Conservation (phyloP, 108 stramenopile genomes). For the Skeletonema menzelii region DNA sequence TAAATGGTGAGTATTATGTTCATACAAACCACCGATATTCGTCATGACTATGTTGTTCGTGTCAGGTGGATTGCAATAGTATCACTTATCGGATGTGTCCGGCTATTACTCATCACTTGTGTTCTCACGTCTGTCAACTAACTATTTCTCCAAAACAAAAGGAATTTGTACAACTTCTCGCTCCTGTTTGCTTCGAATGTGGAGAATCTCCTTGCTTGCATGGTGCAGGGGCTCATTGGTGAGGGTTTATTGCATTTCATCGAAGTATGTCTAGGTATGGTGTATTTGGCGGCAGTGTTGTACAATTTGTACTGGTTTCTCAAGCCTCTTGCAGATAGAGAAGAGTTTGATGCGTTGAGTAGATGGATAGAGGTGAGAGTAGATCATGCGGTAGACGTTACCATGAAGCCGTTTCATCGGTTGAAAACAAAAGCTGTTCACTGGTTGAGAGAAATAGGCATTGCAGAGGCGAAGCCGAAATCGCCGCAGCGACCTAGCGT, state of each 20-base stretch:
- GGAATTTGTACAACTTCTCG: conserved; percentile 36
- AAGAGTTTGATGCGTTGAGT: conserved; percentile 13
- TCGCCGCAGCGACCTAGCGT: background rate
- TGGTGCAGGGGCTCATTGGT: conserved; percentile 13
- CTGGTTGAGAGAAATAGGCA: too few species aligned
- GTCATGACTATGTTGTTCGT: background rate
- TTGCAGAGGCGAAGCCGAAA: background rate
- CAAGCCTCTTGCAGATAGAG: conserved; percentile 20
- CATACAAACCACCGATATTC: background rate
- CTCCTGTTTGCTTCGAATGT: conserved; percentile 44
- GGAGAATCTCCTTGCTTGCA: conserved; percentile 26
- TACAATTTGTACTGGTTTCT: conserved; percentile 31
- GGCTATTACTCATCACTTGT: background rate
- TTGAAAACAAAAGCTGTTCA: background rate
- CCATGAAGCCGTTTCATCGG: background rate
- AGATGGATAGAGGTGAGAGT: background rate
- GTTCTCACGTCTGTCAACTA: background rate
- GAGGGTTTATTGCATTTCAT: background rate
- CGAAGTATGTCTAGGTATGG: conserved; percentile 12
- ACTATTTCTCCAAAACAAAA: conserved; percentile 1
- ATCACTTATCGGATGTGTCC: background rate
- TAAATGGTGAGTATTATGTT: conserved; percentile 23
- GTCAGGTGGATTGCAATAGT: background rate
- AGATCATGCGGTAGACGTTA: background rate
- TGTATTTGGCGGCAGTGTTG: conserved; percentile 23